Base-by-base conservation (phyloP, 73 alveolate genomes). In the Blepharisma stoltei region DNA sequence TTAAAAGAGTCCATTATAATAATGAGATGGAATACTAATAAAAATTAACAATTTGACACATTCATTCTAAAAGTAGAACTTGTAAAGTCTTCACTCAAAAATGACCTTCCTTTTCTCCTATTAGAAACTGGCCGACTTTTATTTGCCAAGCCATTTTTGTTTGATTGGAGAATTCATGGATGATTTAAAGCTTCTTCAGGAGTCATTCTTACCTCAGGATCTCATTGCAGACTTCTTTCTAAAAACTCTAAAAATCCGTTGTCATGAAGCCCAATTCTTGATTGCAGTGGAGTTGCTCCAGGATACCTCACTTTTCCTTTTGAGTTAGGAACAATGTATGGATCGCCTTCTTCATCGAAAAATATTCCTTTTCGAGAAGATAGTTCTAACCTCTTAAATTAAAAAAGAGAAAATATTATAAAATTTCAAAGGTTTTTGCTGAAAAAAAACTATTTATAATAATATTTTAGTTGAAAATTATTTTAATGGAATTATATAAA, bases 241-340 rank as follows among this genome's bases (percentile, higher is more conserved):
- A 81, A 14, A 54, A 81, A 81, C 83, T 87, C 93, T 18, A 81
- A 47, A 69, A 73, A 81, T n/a, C 46, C 78, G 18, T 55, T 68
- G 66, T 86, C 93, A n/a, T 81, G 81, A 69, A 80, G 76, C 6
- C 82, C 86, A 6, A 86, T 54, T 44, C 80, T 69, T 37, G 55
- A 55, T 18, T 23, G 27, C 14, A 86, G 45, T 6, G 71, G 75
- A 55, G 80, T 86, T 11, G 89, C 78, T 8, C 60, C 80, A 14
- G 93, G 90, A 7, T 18, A 37, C 52, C 93, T 60, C 6, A 66
- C 54, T 54, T 86, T 86, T 8, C 87, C 89, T 67, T 81, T 48
- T 7, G 93, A 86, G 53, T 86, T 86, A 1, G 83, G 83, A 6
- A 70, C 48, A 47, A 75, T 76, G 0, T 81, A 67, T 20, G 66